Evolutionary conservation across 495 filamentous ascomycete species (phyloP).

Genomic region (Lasiosphaeria miniovina): DNA sequence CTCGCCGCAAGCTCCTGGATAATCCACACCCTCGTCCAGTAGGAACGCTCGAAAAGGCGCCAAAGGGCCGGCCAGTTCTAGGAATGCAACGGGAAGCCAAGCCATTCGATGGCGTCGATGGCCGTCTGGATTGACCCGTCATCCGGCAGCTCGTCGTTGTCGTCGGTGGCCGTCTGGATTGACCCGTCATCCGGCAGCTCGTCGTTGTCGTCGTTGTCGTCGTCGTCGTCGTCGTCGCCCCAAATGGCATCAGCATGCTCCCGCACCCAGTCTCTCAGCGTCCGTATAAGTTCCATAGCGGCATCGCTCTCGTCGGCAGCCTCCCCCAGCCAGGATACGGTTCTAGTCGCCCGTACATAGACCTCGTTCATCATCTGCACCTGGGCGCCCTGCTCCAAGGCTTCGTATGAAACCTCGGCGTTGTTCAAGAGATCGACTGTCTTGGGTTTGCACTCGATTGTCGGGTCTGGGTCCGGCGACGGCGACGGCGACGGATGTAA

Average conservation of each 20-base stretch:
- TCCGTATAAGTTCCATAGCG: not conserved
- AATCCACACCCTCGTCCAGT: slow-evolving; percentile 6
- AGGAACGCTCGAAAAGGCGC: not conserved
- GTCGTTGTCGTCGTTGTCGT: not conserved
- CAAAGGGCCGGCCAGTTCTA: not conserved
- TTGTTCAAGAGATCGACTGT: not conserved
- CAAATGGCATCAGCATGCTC: not conserved
- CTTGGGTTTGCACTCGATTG: slow-evolving; percentile 6
- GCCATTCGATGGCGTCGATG: not conserved
- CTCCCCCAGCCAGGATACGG: not conserved
- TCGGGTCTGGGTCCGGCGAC: too few relatives aligned
- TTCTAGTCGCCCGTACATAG: not conserved
- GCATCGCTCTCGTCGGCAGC: not conserved
- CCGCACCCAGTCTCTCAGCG: not conserved
- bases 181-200: not conserved
- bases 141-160: not conserved
- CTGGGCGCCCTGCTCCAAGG: not conserved
- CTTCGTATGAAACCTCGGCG: not conserved
- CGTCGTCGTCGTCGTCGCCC: not conserved
- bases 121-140: not conserved
- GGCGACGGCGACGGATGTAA: not conserved
- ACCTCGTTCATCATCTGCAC: not conserved
- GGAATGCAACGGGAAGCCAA: not conserved
- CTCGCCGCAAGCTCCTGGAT: slow-evolving; percentile 4
- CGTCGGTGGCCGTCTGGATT: not conserved